Evolutionary conservation across 495 filamentous ascomycete genomes (phyloP).

Genomic region (Xylaria acuta): DNA sequence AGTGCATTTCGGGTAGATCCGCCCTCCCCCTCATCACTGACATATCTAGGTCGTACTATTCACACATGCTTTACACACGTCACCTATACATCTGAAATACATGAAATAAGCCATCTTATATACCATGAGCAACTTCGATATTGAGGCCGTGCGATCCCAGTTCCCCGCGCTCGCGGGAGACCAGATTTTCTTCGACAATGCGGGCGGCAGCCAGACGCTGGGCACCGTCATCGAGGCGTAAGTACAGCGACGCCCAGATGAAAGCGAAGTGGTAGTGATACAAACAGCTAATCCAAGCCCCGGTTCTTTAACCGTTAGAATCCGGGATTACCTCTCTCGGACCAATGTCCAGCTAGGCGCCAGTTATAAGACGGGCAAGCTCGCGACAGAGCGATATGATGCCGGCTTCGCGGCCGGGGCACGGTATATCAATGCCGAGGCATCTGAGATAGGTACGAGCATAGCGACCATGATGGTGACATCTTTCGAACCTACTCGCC

Average conservation of each 20-base stretch:
- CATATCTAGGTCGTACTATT: background rate
- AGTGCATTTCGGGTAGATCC: conserved; percentile 19
- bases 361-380: conserved; percentile 61
- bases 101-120: background rate
- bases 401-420: conserved; percentile 67
- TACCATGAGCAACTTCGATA: conserved; percentile 48
- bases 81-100: background rate
- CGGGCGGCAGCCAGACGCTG: conserved; percentile 74
- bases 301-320: conserved; percentile 47
- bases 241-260: conserved; percentile 29
- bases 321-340: conserved; percentile 66
- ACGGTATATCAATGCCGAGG: conserved; percentile 68
- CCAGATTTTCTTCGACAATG: conserved; percentile 77
- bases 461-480: background rate
- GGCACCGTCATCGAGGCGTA: conserved; percentile 69
- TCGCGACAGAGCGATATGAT: conserved; percentile 60
- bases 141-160: conserved; percentile 58
- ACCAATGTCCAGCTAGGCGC: conserved; percentile 78
- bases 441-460: conserved; percentile 64
- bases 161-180: conserved; percentile 71
- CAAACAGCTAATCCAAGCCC: background rate
- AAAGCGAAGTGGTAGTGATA: background rate
- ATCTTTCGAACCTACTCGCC: no score
- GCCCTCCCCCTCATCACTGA: background rate
- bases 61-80: background rate